A percentile compares a stretch with the other conserved stretches of the same genome.
Conservation (phyloP, 148 eudicot species). For the Bassia scoparia region DNA sequence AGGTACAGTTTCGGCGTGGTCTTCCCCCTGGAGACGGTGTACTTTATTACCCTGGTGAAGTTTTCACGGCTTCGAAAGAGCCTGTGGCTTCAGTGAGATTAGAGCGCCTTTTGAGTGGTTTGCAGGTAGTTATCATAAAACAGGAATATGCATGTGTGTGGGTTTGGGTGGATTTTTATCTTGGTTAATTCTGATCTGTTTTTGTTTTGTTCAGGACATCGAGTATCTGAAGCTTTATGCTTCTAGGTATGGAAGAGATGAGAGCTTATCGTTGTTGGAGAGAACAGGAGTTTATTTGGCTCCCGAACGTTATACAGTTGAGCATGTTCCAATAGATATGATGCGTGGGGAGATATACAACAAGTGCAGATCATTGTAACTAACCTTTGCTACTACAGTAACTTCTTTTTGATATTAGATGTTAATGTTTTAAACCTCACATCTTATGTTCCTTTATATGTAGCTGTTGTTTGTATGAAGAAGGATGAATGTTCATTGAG, state of each 20-base stretch:
- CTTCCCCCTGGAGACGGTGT: slow-evolving; percentile 99
- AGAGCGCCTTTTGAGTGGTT: slow-evolving; percentile 92
- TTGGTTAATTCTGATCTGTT: neutral
- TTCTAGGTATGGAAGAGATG: slow-evolving; percentile 77
- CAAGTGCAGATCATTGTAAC: slow-evolving; percentile 53
- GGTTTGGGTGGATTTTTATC: neutral
- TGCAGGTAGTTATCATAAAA: slow-evolving; percentile 56
- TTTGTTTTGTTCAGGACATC: slow-evolving; percentile 51
- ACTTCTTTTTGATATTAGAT: neutral
- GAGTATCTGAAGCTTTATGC: slow-evolving; percentile 91
- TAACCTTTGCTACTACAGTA: neutral
- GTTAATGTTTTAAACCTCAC: neutral
- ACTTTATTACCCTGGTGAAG: slow-evolving; percentile 94
- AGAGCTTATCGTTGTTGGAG: slow-evolving; percentile 69
- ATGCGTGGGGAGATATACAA: slow-evolving; percentile 86
- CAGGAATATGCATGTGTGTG: neutral
- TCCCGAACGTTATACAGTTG: slow-evolving; percentile 85
- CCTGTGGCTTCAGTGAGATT: slow-evolving; percentile 92
- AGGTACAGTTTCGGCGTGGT: slow-evolving; percentile 94
- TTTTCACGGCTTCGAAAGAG: slow-evolving; percentile 74
- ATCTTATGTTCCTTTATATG: neutral
- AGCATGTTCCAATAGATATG: slow-evolving; percentile 81
- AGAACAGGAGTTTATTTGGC: slow-evolving; percentile 69
- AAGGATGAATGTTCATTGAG: no score
- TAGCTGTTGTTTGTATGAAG: no score